Base-by-base conservation (phyloP, 2,329 filamentous ascomycete species). In the Pezicula radicicola region DNA sequence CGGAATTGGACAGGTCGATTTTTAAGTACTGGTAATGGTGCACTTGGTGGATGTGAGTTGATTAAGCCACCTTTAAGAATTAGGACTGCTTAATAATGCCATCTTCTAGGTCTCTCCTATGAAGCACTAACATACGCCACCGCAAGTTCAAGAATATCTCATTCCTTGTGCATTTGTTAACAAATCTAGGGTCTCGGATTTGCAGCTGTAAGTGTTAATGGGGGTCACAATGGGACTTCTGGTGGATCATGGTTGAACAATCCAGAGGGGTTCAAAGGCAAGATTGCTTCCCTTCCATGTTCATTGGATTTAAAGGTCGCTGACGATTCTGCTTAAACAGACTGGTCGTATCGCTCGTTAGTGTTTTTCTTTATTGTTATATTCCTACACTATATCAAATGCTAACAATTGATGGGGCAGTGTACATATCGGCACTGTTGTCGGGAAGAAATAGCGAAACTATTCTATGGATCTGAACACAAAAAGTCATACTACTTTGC, bases 401-500 rank as follows among this genome's bases (percentile, higher is more conserved):
- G 8, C 33, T 9, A 15, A 8, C 15, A 36, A 36, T 36, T 9
- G 15, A 15, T 36, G 33, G 8, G 33, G 15, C 39, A 51, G 45
- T 37, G 30, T 13, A 21, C 42, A 45, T 27, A 19, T 21, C 9
- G n/a, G 9, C n/a, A 45, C 19, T 8, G 33, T 39, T 15, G 10
- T 39, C 39, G 28, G 6, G 6, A 50, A 50, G 25, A 10, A 8
- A 28, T 44, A 13, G 44, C 48, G 16, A 19, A 44, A 10, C 18
- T 13, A 27, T 50, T 40, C 25, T 50, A 50, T 40, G 21, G 21
- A 18, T 9, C 16, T 19, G 13, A 6, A 9, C 10, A 15, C n/a
- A 33, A 33, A 15, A 15, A 78, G 53, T 71, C 71, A 19, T 76
- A 76, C 63, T 76, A 73, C 56, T 61, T 74, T n/a, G 74, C 73